Evolutionary conservation across 257 asterid genomes (phyloP), one percentile per base, ranked within the genome.

Genomic region (Echium plantagineum): DNA sequence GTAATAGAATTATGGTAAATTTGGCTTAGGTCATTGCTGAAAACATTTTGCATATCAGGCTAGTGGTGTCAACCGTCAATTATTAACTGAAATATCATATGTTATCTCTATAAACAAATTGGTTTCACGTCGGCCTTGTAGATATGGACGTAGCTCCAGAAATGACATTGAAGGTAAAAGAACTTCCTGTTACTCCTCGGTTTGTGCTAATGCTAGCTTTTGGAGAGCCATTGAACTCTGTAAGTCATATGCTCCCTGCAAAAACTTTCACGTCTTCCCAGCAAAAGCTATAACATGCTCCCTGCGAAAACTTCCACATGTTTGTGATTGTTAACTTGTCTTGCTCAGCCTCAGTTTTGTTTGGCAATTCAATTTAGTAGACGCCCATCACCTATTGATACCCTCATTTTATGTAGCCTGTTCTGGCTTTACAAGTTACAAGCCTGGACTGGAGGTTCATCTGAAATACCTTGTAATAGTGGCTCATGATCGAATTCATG

Each of bases 201-300:
- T 84, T 89, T 59, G 83, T 93, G 63, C 87, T 89, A 67, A 89
- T 89, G 95, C 66, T 89, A 73, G 97, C 95, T 24, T 89, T 86
- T 75, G 79, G 80, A 64, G 80, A 80, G 67, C 95, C 94, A 72
- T 73, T 89, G 73, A 63, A 81, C 42, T 75, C 77, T 52, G 97
- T 89, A 71, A 77, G 86, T 69, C 53, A 35, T 68, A 30, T 66
- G 32, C 63, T 66, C 63, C 47, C 22, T 51, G 57, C 54, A 13
- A 28, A 28, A 24, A 24, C 1, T 24, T 24, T 24, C 26, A 24
- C 2, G 26, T 24, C 2, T 3, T 24, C 26, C 26, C 26, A 1
- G 26, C 26, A 28, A 28, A 28, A 28, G 7, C 32, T 28, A 24
- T 69, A 47, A 35, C 65, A 22, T 64, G 32, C 63, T 66, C 63